Evolutionary conservation across 2,329 filamentous ascomycete genomes (phyloP).

Genomic region (Delphinella strobiligena): DNA sequence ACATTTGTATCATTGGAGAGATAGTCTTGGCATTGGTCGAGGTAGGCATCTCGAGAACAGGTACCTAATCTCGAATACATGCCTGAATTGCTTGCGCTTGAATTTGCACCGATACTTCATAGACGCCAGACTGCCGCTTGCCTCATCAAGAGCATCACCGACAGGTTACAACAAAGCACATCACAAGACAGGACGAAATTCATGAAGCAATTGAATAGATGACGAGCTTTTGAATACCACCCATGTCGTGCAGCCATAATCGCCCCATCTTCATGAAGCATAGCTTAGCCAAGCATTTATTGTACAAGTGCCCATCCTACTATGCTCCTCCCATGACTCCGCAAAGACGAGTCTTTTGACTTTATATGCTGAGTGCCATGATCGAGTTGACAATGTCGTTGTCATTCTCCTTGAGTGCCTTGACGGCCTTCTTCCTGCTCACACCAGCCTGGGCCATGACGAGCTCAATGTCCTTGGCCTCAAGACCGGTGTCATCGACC

Average conservation of each 20-base stretch:
- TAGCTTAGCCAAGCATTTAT: neutral
- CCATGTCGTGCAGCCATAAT: neutral
- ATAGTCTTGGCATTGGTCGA: too few species aligned
- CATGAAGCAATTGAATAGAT: neutral
- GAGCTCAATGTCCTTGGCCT: constrained; percentile 98
- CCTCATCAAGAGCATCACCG: too few species aligned
- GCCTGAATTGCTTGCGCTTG: too few species aligned
- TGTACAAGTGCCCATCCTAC: neutral
- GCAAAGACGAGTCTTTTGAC: neutral
- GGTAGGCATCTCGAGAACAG: too few species aligned
- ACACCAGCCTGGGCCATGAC: constrained; percentile 98
- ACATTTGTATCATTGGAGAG: too few species aligned
- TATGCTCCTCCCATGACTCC: neutral
- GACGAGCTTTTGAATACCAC: neutral
- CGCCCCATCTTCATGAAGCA: neutral
- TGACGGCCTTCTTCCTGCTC: constrained; percentile 96
- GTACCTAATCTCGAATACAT: too few species aligned
- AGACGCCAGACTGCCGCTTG: too few species aligned
- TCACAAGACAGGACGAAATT: neutral
- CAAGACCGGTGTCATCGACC: constrained; percentile 84
- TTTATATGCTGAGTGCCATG: constrained; percentile 68
- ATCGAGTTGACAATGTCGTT: constrained; percentile 99
- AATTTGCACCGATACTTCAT: too few species aligned
- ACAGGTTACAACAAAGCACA: neutral
- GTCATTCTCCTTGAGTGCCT: constrained; percentile 97